These are phyloP conservation scores for Podaxis sp. DNA, from an alignment of 768 basidiomycete genomes.

Conservation along the genomic window DNA sequence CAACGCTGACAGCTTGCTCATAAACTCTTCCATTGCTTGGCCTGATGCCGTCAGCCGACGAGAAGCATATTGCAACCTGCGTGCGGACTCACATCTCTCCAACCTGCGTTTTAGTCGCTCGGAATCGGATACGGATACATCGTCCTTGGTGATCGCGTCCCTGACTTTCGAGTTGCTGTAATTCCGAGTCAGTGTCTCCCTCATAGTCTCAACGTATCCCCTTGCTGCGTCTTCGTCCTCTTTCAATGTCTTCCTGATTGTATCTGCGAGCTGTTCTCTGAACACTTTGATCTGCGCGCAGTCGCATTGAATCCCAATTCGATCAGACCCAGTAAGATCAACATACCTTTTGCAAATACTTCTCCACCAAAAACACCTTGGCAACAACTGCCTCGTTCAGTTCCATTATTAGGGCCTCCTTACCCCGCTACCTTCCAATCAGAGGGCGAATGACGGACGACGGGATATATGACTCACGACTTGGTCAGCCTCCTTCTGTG, in stretches of 20 bases:
- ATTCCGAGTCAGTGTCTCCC: neutral
- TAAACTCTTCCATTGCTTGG: neutral
- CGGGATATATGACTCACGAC: neutral
- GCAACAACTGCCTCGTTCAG: slow-evolving; percentile 4
- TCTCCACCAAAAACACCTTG: slow-evolving; percentile 1
- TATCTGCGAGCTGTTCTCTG: neutral
- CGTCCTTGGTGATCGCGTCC: neutral
- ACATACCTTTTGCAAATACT: neutral
- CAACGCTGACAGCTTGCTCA: neutral
- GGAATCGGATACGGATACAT: neutral
- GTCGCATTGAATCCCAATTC: neutral
- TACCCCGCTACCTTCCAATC: neutral
- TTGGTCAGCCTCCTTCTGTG: neutral
- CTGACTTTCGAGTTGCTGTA: neutral
- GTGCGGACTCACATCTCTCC: neutral
- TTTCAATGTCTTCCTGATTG: neutral
- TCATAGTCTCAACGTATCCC: neutral
- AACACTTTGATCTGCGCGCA: neutral
- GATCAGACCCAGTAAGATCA: neutral
- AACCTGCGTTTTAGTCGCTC: neutral
- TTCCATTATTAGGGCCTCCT: neutral
- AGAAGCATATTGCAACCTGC: neutral
- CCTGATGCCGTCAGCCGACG: neutral
- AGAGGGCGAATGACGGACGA: neutral
- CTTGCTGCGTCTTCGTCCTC: slow-evolving; percentile 2